Percentiles rank a stretch among this genome's conserved stretches.
Conservation (phyloP, 129 eudicot species). For the Centaurea solstitialis region DNA sequence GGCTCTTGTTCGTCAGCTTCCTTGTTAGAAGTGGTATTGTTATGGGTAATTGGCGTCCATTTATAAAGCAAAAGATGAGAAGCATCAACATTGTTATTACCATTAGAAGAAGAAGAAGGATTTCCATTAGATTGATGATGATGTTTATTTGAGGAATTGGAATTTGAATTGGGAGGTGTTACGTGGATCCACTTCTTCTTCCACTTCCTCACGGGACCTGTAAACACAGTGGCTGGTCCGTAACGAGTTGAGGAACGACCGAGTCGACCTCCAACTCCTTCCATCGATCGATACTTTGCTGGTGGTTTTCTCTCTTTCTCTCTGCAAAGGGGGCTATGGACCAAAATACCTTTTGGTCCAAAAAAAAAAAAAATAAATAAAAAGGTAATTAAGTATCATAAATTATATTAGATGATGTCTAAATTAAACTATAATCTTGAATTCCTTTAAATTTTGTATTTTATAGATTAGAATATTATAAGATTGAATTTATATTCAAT, state of each 20-base stretch:
- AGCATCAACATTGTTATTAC: conserved; percentile 38
- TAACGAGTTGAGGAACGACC: conserved; percentile 92
- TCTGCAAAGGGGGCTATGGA: no score
- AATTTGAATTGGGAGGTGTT: conserved; percentile 42
- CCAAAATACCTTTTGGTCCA: no score
- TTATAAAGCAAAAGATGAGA: conserved; percentile 70
- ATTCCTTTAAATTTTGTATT: no score
- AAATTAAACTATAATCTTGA: no score
- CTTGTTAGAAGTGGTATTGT: conserved; percentile 20
- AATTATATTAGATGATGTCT: no score
- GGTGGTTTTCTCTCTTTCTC: neutral
- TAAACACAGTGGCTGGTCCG: conserved; percentile 91
- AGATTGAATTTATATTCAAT: no score
- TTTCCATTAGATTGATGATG: conserved; percentile 36
- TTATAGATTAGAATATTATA: no score
- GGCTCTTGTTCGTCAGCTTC: conserved; percentile 50
- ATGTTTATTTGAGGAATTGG: no score
- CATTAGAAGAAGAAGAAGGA: conserved; percentile 32
- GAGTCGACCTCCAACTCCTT: conserved; percentile 94
- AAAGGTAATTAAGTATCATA: no score
- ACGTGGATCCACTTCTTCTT: conserved; percentile 91
- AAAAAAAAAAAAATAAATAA: no score
- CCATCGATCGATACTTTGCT: no score
- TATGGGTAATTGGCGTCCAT: conserved; percentile 71
- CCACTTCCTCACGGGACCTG: conserved; percentile 96